Base-by-base conservation (phyloP, 371 early-diverging fungal species). In the Batkoa obscura region DNA sequence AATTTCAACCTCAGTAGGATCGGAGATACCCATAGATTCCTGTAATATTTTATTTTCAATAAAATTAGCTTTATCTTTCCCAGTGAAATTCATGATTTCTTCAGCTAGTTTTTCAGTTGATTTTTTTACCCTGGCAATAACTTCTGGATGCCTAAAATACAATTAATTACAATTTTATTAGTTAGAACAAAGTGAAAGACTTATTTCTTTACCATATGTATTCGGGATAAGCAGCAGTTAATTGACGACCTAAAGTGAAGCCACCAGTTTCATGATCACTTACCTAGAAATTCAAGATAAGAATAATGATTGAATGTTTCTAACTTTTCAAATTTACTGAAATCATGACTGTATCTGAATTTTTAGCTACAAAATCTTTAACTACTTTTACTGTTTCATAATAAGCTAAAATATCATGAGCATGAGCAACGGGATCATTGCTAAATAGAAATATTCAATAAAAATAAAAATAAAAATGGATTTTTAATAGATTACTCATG, bases 241-340 rank as follows among this genome's bases (percentile, higher is more conserved):
- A 64, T 66, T 89, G 87, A 36, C 74, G 66, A 8, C 79, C 90
- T 6, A 89, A 67, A 0, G 89, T 78, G 33, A 92, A 68, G 0
- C 93, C 95, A 2, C 97, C 97, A 0, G 95, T 95, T 67, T 96
- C 97, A 63, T 95, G 96, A 70, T 96, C 95, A 52, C 80, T 81
- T 3, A 75, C 74, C 53, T 55, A n/a, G 37, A 34, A 51, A 23
- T 23, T 23, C 23, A 23, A 53, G 2, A 30, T 17, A 32, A 6
- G 43, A 47, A 63, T 49, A 35, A 31, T 30, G 10, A 15, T 4
- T 12, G 5, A 5, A 12, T 15, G 23, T 12, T 12, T 6, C 15
- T 45, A 45, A 33, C 13, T 43, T 36, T 42, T 23, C 23, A 23
- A 23, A 23, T 23, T 46, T 58, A 77, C 79, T 30, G 90, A 88